Conservation (phyloP, 768 basidiomycete genomes). For the Brasilioporus rufonigricans region DNA sequence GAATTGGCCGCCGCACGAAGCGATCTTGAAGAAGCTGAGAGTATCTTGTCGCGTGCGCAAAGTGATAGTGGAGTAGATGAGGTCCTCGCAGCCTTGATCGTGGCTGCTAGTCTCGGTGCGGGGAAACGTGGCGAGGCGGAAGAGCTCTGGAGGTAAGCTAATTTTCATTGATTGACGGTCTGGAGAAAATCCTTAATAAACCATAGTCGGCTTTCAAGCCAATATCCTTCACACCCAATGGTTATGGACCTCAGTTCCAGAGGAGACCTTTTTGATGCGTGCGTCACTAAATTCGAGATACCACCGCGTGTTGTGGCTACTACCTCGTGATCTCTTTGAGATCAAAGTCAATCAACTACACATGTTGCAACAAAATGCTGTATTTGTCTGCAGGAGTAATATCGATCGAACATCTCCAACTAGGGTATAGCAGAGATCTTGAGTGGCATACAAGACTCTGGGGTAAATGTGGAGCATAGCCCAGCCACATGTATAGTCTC, state of each 20-base stretch:
- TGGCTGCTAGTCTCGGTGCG: slow-evolving; percentile 59
- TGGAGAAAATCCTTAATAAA: slow-evolving; percentile 4
- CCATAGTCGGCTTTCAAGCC: slow-evolving; percentile 41
- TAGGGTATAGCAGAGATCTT: no score
- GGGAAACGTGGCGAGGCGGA: slow-evolving; percentile 62
- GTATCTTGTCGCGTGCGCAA: slow-evolving; percentile 43
- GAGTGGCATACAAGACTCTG: no score
- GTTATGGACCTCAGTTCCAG: slow-evolving; percentile 61
- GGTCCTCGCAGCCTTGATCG: slow-evolving; percentile 63
- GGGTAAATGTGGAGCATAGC: background rate
- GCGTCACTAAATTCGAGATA: slow-evolving; percentile 56
- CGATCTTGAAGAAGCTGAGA: slow-evolving; percentile 68
- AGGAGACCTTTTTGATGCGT: slow-evolving; percentile 60
- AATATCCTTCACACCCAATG: slow-evolving; percentile 68
- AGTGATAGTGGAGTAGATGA: slow-evolving; percentile 49
- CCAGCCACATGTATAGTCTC: no score
- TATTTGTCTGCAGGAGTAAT: no score
- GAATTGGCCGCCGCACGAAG: slow-evolving; percentile 76
- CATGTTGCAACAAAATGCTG: slow-evolving; percentile 1
- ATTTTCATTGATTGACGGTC: background rate
- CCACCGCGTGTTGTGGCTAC: slow-evolving; percentile 46
- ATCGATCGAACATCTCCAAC: no score
- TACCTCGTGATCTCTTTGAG: slow-evolving; percentile 7
- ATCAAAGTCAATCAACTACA: background rate
- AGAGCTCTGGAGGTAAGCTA: slow-evolving; percentile 64